Evolutionary conservation across 176 grass and related monocot genomes (phyloP), one percentile per base, ranked within the genome.

Genomic region (Cocos nucifera): DNA sequence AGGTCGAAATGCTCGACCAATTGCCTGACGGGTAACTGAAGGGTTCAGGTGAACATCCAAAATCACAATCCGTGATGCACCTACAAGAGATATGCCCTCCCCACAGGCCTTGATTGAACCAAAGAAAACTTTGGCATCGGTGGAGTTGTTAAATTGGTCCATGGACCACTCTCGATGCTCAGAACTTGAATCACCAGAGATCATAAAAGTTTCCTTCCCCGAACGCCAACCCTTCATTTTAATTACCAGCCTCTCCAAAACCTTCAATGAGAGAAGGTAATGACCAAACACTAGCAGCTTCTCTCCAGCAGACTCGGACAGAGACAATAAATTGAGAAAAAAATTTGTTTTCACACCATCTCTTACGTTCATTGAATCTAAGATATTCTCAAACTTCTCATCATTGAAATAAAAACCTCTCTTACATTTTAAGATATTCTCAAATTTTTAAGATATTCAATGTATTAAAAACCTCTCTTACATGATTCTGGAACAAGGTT

Each of bases 71-170:
- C 93, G 88, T 1, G 87, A 92, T 67, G 93, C 93, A 1, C 93
- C 93, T 6, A 89, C 82, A 22, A 98, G 73, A 56, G 93, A 92
- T 54, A 98, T 98, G 20, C 93, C 93, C 71, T 98, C 87, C 0
- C 93, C 93, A 59, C 93, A 98, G 16, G 93, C 87, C 80, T 62
- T 92, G 67, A 98, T 98, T 20, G 93, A 92, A 57, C 93, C 93
- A 30, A 98, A 92, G 60, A 98, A 50, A 57, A 98, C 93, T 59
- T 88, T 98, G 18, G 93, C 87, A 61, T 89, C 84, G 6, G 73
- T 16, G 21, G 93, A 98, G 56, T 74, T 83, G 59, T 98, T 92
- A 61, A 98, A 98, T 49, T 83, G 85, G 0, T 92, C 84, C 71
- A 79, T 85, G 4, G 79, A 64, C 67, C 76, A n/a, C 71, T 98